These are phyloP conservation scores for Chytriomyces hyalinus DNA, from an alignment of 192 early-diverging fungal genomes.

Conservation along the genomic window DNA sequence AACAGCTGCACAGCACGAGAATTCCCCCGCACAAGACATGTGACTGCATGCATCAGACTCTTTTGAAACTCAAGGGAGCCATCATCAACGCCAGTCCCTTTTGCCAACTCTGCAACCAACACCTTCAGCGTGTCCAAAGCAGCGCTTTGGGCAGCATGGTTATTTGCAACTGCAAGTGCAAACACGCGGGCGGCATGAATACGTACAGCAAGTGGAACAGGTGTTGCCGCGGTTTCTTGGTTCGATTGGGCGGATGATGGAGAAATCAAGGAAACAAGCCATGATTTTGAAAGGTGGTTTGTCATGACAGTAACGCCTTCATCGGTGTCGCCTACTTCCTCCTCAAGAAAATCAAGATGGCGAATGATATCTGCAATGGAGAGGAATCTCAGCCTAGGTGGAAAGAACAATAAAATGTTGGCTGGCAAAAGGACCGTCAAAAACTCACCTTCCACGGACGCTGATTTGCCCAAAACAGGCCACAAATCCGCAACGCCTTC, in stretches of 20 bases:
- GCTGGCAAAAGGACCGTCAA: background rate
- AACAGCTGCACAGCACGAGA: conserved; percentile 1
- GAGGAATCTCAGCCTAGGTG: background rate
- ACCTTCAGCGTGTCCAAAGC: background rate
- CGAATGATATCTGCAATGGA: background rate
- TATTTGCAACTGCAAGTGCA: conserved; percentile 21
- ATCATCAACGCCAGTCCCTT: background rate
- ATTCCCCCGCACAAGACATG: conserved; percentile 16
- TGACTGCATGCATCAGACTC: conserved; percentile 15
- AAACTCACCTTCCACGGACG: background rate
- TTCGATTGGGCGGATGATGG: background rate
- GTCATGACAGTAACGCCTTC: conserved; percentile 19
- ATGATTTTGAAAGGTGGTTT: background rate
- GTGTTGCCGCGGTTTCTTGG: background rate
- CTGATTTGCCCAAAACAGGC: background rate
- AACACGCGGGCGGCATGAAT: conserved; percentile 20
- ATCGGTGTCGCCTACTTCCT: conserved; percentile 14
- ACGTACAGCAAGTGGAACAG: background rate
- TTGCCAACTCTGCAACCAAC: background rate
- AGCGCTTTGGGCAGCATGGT: conserved; percentile 11
- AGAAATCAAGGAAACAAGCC: conserved; percentile 6
- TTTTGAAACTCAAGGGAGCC: background rate
- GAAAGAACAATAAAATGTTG: background rate
- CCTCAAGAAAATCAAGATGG: conserved; percentile 3
- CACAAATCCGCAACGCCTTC: background rate